phyloP scores from a whole-genome alignment of 2,329 filamentous ascomycete genomes.

The Colletotrichum tabaci region DNA sequence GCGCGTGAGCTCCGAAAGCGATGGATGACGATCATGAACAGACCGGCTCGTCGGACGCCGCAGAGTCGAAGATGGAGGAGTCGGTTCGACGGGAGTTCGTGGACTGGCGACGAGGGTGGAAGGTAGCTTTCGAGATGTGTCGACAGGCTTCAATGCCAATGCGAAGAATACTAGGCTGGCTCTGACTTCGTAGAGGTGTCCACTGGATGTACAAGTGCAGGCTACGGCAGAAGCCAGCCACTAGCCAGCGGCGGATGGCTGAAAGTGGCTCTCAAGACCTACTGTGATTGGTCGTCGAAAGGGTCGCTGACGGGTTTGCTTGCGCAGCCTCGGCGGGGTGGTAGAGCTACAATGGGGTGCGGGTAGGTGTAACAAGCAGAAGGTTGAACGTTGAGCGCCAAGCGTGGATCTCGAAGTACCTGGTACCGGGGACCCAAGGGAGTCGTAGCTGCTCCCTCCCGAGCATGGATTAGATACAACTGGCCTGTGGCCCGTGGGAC shows the following conservation, averaged over 20 bases:
- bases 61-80: constrained; percentile 1
- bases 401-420: constrained; percentile 32
- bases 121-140: constrained; percentile 24
- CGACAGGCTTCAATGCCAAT: constrained; percentile 25
- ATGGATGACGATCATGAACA: constrained; percentile 41
- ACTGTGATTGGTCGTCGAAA: constrained; percentile 30
- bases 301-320: constrained; percentile 30
- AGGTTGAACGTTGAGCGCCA: constrained; percentile 14
- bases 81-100: neutral
- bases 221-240: constrained; percentile 31
- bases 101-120: constrained; percentile 2
- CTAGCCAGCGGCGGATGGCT: constrained; percentile 23
- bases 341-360: constrained; percentile 35
- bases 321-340: constrained; percentile 40
- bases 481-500: neutral
- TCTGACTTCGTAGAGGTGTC: constrained; percentile 30
- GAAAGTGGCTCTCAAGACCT: constrained; percentile 24
- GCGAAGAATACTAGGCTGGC: constrained; percentile 11
- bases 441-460: neutral
- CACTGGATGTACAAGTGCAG: constrained; percentile 23
- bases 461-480: constrained; percentile 7
- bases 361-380: constrained; percentile 8
- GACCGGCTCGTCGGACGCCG: constrained; percentile 31
- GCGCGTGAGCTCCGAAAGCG: constrained; percentile 39
- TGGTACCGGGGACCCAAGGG: constrained; percentile 13